Evolutionary conservation across 2,329 filamentous ascomycete species (phyloP), one percentile per base, ranked within the genome.

Genomic region (Fusarium papillatum): DNA sequence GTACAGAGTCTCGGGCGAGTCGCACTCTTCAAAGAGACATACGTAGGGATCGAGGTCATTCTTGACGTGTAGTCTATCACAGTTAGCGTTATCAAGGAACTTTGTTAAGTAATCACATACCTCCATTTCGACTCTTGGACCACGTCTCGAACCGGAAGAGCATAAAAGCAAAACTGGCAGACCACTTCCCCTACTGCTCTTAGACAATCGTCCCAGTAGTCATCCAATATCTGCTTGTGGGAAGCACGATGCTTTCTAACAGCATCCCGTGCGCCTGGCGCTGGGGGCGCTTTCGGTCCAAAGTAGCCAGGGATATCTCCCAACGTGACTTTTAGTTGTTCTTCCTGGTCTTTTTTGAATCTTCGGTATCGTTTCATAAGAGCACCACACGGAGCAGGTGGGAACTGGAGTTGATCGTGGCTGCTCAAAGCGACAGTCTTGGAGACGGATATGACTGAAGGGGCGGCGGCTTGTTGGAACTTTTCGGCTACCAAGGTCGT

Each of bases 41-140:
- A 79, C 70, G 22, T 78, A 78, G 5, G 74, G 69, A n/a, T 79
- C 74, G 0, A 79, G 68, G 19, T 79, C 77, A 29, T 68, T 68
- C 43, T 64, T 71, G 24, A 77, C 68, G 34, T 77, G 75, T 24
- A 55, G 26, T 50, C 74, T 77, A 36, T 36, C 8, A 9, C 9
- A 1, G 17, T 41, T 34, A n/a, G 4, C 29, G 19, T 67, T 29
- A 5, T 41, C 39, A 41, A n/a, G 38, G 8, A 68, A 34, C 6
- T 31, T 13, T 31, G 13, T 14, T 36, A 36, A 14, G 13, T 10
- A 36, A 13, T 13, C 14, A 14, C 70, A 55, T 46, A 73, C 73
- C 65, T 53, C 71, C 73, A 76, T 38, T 74, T 72, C 19, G 41
- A 41, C 17, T 72, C 71, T 29, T 76, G 64, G 1, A 68, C 22